Conservation (phyloP, 345 rosid species). For the Lepidium sativum region DNA sequence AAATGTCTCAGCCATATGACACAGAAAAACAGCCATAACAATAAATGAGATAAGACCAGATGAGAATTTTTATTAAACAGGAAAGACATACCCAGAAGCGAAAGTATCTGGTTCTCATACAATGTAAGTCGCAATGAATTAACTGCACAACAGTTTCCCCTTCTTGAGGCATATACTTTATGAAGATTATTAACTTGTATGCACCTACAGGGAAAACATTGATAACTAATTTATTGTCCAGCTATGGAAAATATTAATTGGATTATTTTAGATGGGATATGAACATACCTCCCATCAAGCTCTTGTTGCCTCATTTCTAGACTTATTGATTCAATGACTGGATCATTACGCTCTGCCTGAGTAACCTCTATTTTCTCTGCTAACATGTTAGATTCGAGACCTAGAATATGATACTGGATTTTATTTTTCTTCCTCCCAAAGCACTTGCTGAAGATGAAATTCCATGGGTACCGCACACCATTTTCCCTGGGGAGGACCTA, state of each 20-base stretch:
- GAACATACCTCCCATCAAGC: conserved; percentile 63
- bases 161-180: conserved; percentile 73
- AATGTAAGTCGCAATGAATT: conserved; percentile 70
- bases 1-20: not conserved
- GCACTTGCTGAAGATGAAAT: conserved; percentile 57
- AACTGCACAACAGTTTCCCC: conserved; percentile 80
- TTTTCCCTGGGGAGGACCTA: conserved; percentile 74
- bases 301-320: conserved; percentile 98
- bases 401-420: conserved; percentile 20
- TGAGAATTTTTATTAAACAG: not conserved
- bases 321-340: conserved; percentile 67
- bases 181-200: conserved; percentile 78
- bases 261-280: not conserved
- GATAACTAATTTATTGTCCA: not conserved
- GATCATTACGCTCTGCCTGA: conserved; percentile 35
- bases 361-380: conserved; percentile 20
- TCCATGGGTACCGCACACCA: conserved; percentile 67
- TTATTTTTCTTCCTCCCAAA: conserved; percentile 46
- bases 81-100: conserved; percentile 73
- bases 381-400: conserved; percentile 20
- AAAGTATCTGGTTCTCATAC: conserved; percentile 91
- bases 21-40: not conserved
- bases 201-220: conserved; percentile 54
- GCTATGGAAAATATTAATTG: not conserved
- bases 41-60: not conserved